Evolutionary conservation across 306 rosid species (phyloP), one percentile per base, ranked within the genome.

Genomic region (Vicia sativa): DNA sequence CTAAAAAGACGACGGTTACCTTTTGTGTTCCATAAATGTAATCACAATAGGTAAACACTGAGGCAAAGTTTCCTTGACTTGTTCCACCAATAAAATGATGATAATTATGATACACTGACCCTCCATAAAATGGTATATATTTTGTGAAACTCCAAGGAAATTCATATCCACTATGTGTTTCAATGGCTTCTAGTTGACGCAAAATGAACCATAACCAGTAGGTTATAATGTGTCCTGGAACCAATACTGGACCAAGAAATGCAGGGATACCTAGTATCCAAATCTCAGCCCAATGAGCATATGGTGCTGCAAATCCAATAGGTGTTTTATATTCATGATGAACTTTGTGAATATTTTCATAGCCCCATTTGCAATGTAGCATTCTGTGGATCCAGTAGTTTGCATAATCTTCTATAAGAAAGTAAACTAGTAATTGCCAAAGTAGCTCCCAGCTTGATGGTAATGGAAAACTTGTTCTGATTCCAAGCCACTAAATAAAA

Each of bases 231-330:
- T 92, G 97, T 1, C 97, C 92, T 57, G 97, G 97, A 67, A 73
- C 85, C 18, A 92, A 64, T 5, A 87, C 91, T 4, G 97, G 97
- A 38, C 95, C 96, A 2, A 89, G 82, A 72, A 92, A 87, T 39
- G 96, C 74, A 7, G 97, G 95, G 70, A 86, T 62, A 10, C 97
- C 96, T 13, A 92, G 79, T 37, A 85, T 79, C 77, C 89, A 65
- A 60, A 87, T n/a, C 83, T 92, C 96, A 1, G 91, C 89, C 97
- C 96, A 92, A 74, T 92, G 96, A 0, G 96, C 92, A 50, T 89
- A 84, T 2, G 96, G 96, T 14, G 96, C 97, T 1, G 97, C 84
- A 23, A 70, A 84, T 11, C 84, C 96, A 48, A 85, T 67, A 14
- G 96, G 97, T 69, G 96, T 78, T 61, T 83, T 59, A 79, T 89